Evolutionary conservation across 179 eudicot species (phyloP).

Genomic region (Actinidia chinensis): DNA sequence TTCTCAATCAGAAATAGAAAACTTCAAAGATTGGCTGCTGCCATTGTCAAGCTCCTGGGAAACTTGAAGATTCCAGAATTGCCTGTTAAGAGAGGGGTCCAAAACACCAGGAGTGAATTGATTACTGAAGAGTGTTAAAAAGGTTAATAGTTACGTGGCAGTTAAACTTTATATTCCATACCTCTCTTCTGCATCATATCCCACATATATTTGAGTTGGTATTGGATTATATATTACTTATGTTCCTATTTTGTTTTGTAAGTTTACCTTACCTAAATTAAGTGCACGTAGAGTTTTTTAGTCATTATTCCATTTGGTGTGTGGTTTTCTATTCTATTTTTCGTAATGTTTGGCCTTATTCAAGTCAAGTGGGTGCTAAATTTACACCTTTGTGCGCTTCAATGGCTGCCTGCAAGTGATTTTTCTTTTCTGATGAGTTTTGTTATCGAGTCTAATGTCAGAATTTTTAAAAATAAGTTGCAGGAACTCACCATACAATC

Average conservation of each 20-base stretch:
- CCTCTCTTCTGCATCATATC: neutral
- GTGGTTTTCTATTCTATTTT: neutral
- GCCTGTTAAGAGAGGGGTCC: conserved; percentile 92
- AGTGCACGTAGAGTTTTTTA: neutral
- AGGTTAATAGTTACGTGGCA: conserved; percentile 51
- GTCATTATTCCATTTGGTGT: neutral
- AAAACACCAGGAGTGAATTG: conserved; percentile 79
- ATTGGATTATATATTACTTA: neutral
- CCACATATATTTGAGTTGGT: neutral
- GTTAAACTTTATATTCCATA: conserved; percentile 2
- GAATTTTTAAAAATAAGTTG: neutral
- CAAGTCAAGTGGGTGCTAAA: neutral
- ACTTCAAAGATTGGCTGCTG: conserved; percentile 87
- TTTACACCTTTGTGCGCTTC: neutral
- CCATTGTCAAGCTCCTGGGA: conserved; percentile 94
- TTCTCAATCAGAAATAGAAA: conserved; percentile 80
- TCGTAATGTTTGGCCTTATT: neutral
- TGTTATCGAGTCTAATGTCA: no score
- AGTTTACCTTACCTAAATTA: neutral
- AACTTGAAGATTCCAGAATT: conserved; percentile 90
- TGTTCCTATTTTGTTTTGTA: neutral
- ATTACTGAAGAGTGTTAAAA: conserved; percentile 96
- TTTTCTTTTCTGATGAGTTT: neutral
- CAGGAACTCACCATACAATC: neutral
- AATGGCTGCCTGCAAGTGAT: neutral